A percentile compares a stretch with the other conserved stretches of the same genome.
Evolutionary conservation across 2,329 filamentous ascomycete species (phyloP).

Genomic region (Ceratocystis eucalypticola): DNA sequence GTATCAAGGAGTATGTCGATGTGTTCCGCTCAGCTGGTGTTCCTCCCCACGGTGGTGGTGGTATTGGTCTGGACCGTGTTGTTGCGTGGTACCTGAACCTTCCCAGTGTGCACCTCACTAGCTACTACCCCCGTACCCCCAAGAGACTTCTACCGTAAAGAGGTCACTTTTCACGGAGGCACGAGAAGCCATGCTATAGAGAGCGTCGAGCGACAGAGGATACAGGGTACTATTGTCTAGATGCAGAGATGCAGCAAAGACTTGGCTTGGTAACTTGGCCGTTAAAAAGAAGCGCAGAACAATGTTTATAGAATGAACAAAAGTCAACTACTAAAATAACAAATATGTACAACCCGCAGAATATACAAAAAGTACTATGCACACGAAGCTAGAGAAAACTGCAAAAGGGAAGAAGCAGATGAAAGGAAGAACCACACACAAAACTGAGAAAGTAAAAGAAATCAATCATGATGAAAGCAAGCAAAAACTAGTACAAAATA

Average conservation of each 20-base stretch:
- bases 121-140: slow-evolving; percentile 46
- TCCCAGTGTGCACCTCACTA: slow-evolving; percentile 45
- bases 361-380: too few species aligned
- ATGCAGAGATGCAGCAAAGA: background rate
- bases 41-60: slow-evolving; percentile 81
- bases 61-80: slow-evolving; percentile 79
- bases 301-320: slow-evolving; percentile 3
- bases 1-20: slow-evolving; percentile 84
- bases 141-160: slow-evolving; percentile 42
- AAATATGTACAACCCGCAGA: background rate
- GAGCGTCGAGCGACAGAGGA: background rate
- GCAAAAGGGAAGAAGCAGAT: too few species aligned
- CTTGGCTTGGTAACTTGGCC: background rate
- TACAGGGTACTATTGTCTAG: background rate
- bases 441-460: background rate
- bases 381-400: too few species aligned
- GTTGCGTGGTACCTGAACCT: slow-evolving; percentile 51
- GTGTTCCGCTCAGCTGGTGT: slow-evolving; percentile 69
- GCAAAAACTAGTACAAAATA: too few species aligned
- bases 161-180: background rate
- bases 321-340: background rate
- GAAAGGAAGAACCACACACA: background rate
- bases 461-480: background rate
- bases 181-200: background rate
- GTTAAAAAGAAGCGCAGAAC: background rate